These are phyloP conservation scores for Oenanthe sinensis DNA, from an alignment of 129 eudicot genomes.

Conservation along the genomic window DNA sequence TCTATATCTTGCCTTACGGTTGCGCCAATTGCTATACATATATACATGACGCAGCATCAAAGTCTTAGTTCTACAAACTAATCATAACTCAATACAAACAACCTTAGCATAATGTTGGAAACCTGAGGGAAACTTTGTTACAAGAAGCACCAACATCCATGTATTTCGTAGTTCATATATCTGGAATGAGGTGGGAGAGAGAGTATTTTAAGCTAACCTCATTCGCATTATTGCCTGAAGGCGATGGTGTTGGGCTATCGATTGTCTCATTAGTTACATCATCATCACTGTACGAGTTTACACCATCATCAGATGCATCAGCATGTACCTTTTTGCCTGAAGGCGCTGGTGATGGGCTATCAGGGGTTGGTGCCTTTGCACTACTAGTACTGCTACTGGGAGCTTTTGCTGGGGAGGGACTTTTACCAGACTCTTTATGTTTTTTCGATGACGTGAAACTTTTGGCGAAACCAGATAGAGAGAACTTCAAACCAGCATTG, in stretches of 20 bases:
- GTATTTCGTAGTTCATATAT: background rate
- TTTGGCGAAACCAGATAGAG: background rate
- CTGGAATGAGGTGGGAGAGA: conserved; percentile 3
- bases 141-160: background rate
- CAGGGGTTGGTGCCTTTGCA: background rate
- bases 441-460: background rate
- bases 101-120: background rate
- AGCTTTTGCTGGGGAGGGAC: background rate
- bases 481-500: conserved; percentile 1
- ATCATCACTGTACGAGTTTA: background rate
- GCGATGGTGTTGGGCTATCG: background rate
- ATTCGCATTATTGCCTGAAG: background rate
- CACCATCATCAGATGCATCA: background rate
- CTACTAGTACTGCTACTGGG: background rate
- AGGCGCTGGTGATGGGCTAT: too few relatives aligned
- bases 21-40: background rate
- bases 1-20: background rate
- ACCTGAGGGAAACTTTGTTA: background rate
- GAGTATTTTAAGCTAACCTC: background rate
- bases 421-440: background rate
- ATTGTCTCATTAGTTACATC: background rate
- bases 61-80: background rate
- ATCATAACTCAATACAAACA: background rate
- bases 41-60: background rate
- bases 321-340: too few relatives aligned